These are phyloP conservation scores for Mycogone perniciosa DNA, from an alignment of 2,329 filamentous ascomycete species.

Conservation along the genomic window DNA sequence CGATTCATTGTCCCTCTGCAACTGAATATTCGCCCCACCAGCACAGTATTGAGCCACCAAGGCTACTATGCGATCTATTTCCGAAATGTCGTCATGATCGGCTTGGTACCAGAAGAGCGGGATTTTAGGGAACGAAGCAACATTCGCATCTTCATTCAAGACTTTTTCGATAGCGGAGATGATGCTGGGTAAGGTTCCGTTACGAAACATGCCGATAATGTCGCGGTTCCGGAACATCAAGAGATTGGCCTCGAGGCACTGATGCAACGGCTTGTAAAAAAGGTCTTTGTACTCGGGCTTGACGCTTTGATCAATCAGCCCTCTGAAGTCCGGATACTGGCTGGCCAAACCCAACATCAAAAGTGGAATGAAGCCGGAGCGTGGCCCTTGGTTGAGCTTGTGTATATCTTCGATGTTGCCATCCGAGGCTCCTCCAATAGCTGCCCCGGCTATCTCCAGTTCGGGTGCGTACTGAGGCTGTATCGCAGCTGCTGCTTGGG, in stretches of 20 bases:
- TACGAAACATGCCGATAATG: conserved; percentile 34
- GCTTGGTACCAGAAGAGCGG: conserved; percentile 47
- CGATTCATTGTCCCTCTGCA: conserved; percentile 37
- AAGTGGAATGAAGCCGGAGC: conserved; percentile 18
- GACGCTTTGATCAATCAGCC: conserved; percentile 14
- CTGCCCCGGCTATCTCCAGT: conserved; percentile 19
- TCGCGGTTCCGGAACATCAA: conserved; percentile 26
- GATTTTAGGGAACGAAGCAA: conserved; percentile 36
- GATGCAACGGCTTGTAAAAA: conserved; percentile 19
- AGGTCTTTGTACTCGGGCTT: conserved; percentile 21
- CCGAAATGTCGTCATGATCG: conserved; percentile 37
- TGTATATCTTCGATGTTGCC: conserved; percentile 6
- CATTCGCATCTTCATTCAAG: conserved; percentile 21
- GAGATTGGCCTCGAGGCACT: conserved; percentile 20
- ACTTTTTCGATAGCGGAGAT: conserved; percentile 19
- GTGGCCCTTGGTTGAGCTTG: conserved; percentile 12
- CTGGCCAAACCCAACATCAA: conserved; percentile 17
- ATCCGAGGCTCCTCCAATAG: conserved; percentile 17
- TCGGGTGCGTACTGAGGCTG: conserved; percentile 20
- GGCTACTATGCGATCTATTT: conserved; percentile 36
- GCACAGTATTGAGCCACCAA: conserved; percentile 37
- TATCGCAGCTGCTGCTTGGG: conserved; percentile 7
- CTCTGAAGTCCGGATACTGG: conserved; percentile 14
- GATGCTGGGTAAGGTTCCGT: conserved; percentile 23
- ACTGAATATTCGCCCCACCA: conserved; percentile 34